A percentile compares a stretch with the other conserved stretches of the same genome.
Evolutionary conservation across 2,329 filamentous ascomycete species (phyloP).

Genomic region (Penicillium sp.): DNA sequence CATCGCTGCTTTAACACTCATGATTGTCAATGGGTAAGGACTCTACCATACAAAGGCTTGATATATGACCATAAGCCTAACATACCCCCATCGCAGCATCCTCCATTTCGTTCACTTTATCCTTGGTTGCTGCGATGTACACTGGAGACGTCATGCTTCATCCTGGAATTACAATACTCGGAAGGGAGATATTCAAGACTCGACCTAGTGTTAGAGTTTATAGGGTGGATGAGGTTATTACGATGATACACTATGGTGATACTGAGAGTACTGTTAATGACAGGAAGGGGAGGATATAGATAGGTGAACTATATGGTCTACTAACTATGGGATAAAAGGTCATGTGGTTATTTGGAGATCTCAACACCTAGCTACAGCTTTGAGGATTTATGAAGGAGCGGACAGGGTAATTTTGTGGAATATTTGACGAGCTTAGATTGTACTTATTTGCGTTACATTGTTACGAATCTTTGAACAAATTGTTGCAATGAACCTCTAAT

Average conservation of each 20-base stretch:
- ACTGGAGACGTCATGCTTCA: not conserved
- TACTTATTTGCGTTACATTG: not conserved
- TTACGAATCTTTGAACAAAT: not conserved
- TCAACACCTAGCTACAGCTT: not conserved
- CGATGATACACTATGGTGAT: too few relatives aligned
- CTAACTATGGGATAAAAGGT: too few relatives aligned
- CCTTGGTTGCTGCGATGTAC: not conserved
- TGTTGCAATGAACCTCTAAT: not conserved
- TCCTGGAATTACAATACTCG: not conserved
- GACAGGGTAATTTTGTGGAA: not conserved
- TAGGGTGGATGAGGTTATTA: too few relatives aligned
- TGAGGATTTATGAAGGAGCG: not conserved
- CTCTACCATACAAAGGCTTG: not conserved
- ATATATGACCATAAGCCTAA: not conserved
- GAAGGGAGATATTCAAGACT: not conserved
- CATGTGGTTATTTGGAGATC: too few relatives aligned
- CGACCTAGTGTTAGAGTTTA: not conserved
- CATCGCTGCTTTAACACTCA: not conserved
- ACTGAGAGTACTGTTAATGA: too few relatives aligned
- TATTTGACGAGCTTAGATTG: not conserved
- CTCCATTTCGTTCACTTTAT: not conserved
- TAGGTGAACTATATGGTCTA: too few relatives aligned
- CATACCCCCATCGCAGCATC: not conserved
- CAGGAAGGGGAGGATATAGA: too few relatives aligned
- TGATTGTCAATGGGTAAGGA: not conserved